Conservation (phyloP, 2,329 filamentous ascomycete genomes). For the Botrytis cinerea region DNA sequence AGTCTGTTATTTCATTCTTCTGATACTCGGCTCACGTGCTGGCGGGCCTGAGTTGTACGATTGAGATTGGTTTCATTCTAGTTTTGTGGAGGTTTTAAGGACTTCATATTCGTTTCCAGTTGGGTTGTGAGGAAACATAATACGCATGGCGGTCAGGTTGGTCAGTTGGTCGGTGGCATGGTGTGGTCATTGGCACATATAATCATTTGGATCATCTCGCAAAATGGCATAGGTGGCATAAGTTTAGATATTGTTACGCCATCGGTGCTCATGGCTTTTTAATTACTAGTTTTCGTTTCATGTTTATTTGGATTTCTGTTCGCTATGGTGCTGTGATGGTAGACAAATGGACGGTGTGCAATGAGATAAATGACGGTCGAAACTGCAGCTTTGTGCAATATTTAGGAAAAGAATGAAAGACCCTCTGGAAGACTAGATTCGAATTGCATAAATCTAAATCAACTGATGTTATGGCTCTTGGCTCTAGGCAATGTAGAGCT, state of each 20-base stretch:
- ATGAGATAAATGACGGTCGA: background rate
- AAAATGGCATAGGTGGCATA: slow-evolving; percentile 7
- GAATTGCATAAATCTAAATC: background rate
- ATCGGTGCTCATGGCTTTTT: background rate
- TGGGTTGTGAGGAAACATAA: background rate
- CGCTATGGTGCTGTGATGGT: background rate
- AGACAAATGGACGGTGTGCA: background rate
- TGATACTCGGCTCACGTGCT: background rate
- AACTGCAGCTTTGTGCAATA: background rate
- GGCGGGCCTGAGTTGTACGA: slow-evolving; percentile 12
- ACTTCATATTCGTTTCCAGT: slow-evolving; percentile 13
- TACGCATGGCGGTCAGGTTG: slow-evolving; percentile 3
- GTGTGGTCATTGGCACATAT: background rate
- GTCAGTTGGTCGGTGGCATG: background rate
- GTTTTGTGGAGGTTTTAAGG: slow-evolving; percentile 3
- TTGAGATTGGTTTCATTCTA: background rate
- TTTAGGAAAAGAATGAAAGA: background rate
- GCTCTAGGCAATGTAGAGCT: background rate
- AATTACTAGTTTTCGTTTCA: background rate
- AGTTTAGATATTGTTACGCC: slow-evolving; percentile 8
- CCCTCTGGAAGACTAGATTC: background rate
- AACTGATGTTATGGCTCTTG: background rate
- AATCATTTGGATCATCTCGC: slow-evolving; percentile 1
- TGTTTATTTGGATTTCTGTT: background rate
- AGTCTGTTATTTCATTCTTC: slow-evolving; percentile 5